Base-by-base conservation (phyloP, 2,329 filamentous ascomycete genomes). In the Podosphaera xanthii region DNA sequence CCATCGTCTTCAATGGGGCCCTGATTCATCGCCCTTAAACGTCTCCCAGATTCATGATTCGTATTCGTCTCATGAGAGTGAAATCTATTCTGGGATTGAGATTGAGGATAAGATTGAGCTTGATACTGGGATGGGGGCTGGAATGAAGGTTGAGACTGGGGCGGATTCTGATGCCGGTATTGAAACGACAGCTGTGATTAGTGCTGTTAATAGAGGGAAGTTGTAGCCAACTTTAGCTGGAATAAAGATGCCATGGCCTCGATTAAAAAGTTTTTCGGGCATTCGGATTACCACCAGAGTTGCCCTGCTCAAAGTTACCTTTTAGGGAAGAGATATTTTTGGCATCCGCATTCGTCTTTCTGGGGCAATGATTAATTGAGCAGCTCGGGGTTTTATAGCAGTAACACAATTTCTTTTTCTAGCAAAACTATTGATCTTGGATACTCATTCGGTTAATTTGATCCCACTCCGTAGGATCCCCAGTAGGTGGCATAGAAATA, bases 181-280 rank as follows among this genome's bases (percentile, higher is more conserved):
- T 22, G 22, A 22, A 22, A 22, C 22, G 22, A 22, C 22, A 22
- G 22, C 22, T 22, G 22, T 22, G 22, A 22, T 1, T 22, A 69
- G 52, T 70, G 70, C 55, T 73, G 71, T 62, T 73, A 75, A 58
- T 22, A 79, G 80, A 62, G 76, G 78, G 62, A 70, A 75, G 62
- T 75, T 72, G 58, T 73, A 69, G 59, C 72, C 66, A 49, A 6
- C 10, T 6, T 10, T 40, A 40, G 36, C 5, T 6, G 36, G 10
- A 40, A 6, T 40, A 10, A 10, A 10, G 36, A 5, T 10, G 36
- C 36, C 36, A 10, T 10, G 36, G 10, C 36, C 36, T 40, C 36
- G 36, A 10, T 10, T 40, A 6, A 5, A 22, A 10, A 10, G 36
- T 10, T 6, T 10, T 1, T 10, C 36, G 5, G 10, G 6, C 10